Evolutionary conservation across 805 yeast genomes (phyloP), one percentile per base, ranked within the genome.

Genomic region (Monosporozyma unispora): DNA sequence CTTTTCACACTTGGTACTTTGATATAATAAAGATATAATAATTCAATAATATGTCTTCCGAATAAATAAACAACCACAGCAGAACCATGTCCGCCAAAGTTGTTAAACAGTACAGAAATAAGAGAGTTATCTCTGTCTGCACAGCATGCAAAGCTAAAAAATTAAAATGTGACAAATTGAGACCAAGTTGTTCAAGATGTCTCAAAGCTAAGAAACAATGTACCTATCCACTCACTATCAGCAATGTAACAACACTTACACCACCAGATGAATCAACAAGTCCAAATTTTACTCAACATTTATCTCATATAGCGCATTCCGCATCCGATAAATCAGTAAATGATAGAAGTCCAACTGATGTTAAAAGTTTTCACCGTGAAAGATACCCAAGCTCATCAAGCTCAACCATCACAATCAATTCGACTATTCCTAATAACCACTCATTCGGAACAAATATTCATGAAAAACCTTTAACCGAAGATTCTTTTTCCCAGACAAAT

Each of bases 151-250:
- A 44, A 19, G 45, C 44, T 9, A 49, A 53, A 21, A 58, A 58
- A 38, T 25, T 51, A 2, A 58, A 53, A 48, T 59, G 63, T 49
- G 61, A 57, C 39, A 59, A 58, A 49, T 25, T 18, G 16, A 45
- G 59, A 28, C 63, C 63, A 3, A 18, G 18, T 21, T 59, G 63
- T 49, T 43, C 51, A 4, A 42, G 57, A 35, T 59, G 63, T 35
- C 42, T 23, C 27, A 51, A 48, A 14, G 44, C 47, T 9, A 19
- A 38, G 3, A 46, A 40, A 16, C 37, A 47, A 16, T 59, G 63
- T 39, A 28, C 45, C 7, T 59, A 59, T 27, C 56, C 52, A 18
- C 39, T 28, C 12, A 28, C 31, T 5, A 19, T 27, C 8, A 29
- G 35, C 14, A 45, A 22, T 10, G 25, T 25, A 14, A 23, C 47